Base-by-base conservation (phyloP, 495 filamentous ascomycete species). In the Entonaema liquescens region DNA sequence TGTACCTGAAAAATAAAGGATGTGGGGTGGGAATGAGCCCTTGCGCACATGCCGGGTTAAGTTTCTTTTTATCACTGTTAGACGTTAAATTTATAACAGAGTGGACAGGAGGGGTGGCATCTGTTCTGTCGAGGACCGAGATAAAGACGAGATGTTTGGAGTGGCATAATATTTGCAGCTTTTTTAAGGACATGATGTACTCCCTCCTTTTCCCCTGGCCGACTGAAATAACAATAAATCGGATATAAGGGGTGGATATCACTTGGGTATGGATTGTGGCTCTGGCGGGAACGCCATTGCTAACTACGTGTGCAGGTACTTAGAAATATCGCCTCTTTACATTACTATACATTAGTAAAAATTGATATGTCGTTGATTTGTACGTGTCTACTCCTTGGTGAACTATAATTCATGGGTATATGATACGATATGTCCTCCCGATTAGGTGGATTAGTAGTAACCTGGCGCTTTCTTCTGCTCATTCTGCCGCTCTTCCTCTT, bases 401-500 rank as follows among this genome's bases (percentile, higher is more conserved):
- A 40, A n/a, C 5, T 17, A 7, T 40, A 17, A 40, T 17, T 2
- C 5, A 17, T 40, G 5, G 38, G 38, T 40, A 13, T n/a, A 42
- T 15, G 38, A 9, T 6, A n/a, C 11, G 38, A 19, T 42, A 8
- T 8, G 1, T 42, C 17, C 0, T 19, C 17, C 15, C 17, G 1
- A 42, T 13, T 53, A 26, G 25, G 25, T 53, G 13, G 49, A 13
- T 28, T 53, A 65, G 23, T 31, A 12, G n/a, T 47, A 38, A 53
- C 49, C 57, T 6, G 28, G 8, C 6, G 26, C 17, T 13, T 26
- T 47, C 50, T 42, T 56, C 17, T 62, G 38, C 62, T 74, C 71
- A 31, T 74, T 70, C 26, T 19, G 17, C 21, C 62, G 62, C 59
- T 67, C 61, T 56, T 73, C 73, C 55, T 65, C 53, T 5, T 70